Conservation (phyloP, 257 asterid genomes). For the Salvia miltiorrhiza region DNA sequence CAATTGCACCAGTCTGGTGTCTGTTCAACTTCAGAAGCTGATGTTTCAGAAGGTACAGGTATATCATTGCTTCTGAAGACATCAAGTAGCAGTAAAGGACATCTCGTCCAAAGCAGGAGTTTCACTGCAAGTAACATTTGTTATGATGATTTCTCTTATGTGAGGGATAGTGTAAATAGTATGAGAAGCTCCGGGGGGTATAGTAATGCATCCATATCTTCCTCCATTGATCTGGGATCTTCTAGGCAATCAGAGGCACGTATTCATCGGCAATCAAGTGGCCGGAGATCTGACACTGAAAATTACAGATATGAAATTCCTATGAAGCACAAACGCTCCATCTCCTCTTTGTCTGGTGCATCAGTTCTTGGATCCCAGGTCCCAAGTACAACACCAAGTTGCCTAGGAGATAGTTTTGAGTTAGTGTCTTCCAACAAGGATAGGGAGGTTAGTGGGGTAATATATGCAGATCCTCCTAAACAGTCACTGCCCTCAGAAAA, state of each 20-base stretch:
- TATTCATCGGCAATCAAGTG: slow-evolving; percentile 61
- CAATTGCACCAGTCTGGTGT: slow-evolving; percentile 20
- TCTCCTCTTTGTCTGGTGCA: slow-evolving; percentile 74
- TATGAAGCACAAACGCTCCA: slow-evolving; percentile 61
- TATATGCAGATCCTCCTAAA: slow-evolving; percentile 34
- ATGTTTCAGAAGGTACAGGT: slow-evolving; percentile 65
- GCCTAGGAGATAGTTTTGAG: slow-evolving; percentile 48
- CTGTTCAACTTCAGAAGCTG: slow-evolving; percentile 37
- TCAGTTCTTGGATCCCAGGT: slow-evolving; percentile 53
- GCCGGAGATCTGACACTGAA: slow-evolving; percentile 62
- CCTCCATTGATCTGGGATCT: slow-evolving; percentile 80
- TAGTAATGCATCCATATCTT: slow-evolving; percentile 70
- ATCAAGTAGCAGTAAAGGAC: slow-evolving; percentile 55
- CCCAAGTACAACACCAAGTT: slow-evolving; percentile 46
- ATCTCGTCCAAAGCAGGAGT: slow-evolving; percentile 70
- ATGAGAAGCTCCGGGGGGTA: slow-evolving; percentile 75
- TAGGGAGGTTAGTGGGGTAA: slow-evolving; percentile 34
- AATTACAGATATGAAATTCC: slow-evolving; percentile 51
- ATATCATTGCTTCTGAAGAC: slow-evolving; percentile 66
- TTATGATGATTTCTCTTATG: slow-evolving; percentile 73
- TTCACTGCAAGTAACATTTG: slow-evolving; percentile 67
- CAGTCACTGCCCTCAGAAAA: slow-evolving; percentile 40
- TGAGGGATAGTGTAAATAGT: slow-evolving; percentile 66
- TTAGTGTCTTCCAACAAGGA: slow-evolving; percentile 31
- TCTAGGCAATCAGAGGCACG: slow-evolving; percentile 52